A percentile compares a stretch with the other conserved stretches of the same genome.
Evolutionary conservation across 768 basidiomycete genomes (phyloP).

Genomic region (Collybiopsis confluens): DNA sequence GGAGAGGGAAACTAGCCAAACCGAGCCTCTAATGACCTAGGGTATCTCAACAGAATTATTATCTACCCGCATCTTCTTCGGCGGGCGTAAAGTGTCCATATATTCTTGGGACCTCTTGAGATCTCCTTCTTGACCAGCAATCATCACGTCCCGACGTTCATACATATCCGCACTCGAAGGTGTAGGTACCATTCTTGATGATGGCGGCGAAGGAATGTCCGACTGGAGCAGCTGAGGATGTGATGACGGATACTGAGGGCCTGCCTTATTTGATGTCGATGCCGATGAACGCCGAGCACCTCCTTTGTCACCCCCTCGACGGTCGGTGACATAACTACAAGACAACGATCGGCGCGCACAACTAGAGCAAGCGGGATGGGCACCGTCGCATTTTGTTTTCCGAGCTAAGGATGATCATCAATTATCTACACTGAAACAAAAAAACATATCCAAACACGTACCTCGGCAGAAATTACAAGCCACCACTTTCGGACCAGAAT

Average conservation of each 20-base stretch:
- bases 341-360: slow-evolving; percentile 71
- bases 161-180: slow-evolving; percentile 35
- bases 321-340: slow-evolving; percentile 80
- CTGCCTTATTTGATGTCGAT: slow-evolving; percentile 40
- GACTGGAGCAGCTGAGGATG: slow-evolving; percentile 17
- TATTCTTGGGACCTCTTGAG: slow-evolving; percentile 59
- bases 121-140: slow-evolving; percentile 48
- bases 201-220: slow-evolving; percentile 51
- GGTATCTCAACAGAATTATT: slow-evolving; percentile 51
- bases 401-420: slow-evolving; percentile 47
- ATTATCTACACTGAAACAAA: slow-evolving; percentile 3
- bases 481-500: slow-evolving; percentile 79
- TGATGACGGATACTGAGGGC: slow-evolving; percentile 15
- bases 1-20: background rate
- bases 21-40: slow-evolving; percentile 27
- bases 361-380: slow-evolving; percentile 80
- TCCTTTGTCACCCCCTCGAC: slow-evolving; percentile 23
- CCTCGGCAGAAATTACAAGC: slow-evolving; percentile 89
- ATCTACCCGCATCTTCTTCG: slow-evolving; percentile 75
- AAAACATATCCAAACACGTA: slow-evolving; percentile 30
- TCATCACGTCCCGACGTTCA: slow-evolving; percentile 35
- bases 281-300: slow-evolving; percentile 44
- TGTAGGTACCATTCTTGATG: slow-evolving; percentile 51
- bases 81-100: slow-evolving; percentile 43
- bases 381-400: slow-evolving; percentile 86